phyloP scores from a whole-genome alignment of 345 rosid species.

The Rhodamnia argentea region DNA sequence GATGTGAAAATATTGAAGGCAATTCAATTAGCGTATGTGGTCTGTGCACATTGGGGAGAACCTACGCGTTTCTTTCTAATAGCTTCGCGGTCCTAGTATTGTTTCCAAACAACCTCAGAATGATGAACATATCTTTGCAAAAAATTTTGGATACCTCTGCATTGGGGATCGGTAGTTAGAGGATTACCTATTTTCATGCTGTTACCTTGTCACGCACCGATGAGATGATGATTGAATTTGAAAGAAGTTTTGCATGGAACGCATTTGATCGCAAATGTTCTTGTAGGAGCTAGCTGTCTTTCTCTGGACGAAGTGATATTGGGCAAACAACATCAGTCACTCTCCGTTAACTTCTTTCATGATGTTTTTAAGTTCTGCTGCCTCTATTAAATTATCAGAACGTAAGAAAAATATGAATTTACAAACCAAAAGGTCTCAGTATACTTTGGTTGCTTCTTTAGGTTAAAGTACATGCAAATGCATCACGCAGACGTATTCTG shows the following conservation, averaged over 20 bases:
- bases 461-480: constrained; percentile 60
- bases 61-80: background rate
- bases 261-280: background rate
- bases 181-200: background rate
- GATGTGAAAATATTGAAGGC: background rate
- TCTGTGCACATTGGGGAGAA: background rate
- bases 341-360: background rate
- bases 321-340: background rate
- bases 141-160: background rate
- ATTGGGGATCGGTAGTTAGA: background rate
- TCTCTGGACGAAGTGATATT: background rate
- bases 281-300: background rate
- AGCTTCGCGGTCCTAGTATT: background rate
- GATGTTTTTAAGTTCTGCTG: background rate
- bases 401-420: background rate
- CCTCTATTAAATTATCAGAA: background rate
- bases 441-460: constrained; percentile 3
- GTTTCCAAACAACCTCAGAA: background rate
- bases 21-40: background rate
- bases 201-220: background rate
- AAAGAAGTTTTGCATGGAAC: background rate
- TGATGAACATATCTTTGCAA: background rate
- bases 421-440: background rate
- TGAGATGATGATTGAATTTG: background rate
- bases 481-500: constrained; percentile 53